Percentiles rank a stretch among this genome's conserved stretches.
These are phyloP conservation scores for Starmerella lactis-condensi DNA, from an alignment of 805 yeast species.

Conservation along the genomic window DNA sequence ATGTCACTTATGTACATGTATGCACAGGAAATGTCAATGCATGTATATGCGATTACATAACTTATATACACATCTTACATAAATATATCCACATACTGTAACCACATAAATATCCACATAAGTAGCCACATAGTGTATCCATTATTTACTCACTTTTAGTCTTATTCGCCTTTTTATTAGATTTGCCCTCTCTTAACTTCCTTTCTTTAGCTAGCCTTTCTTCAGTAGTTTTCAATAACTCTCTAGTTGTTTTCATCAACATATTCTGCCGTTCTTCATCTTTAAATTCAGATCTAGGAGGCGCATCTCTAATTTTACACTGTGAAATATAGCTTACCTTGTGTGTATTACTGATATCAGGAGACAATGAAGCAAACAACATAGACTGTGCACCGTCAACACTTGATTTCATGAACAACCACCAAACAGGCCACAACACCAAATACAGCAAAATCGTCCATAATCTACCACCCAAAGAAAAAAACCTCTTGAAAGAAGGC, in stretches of 20 bases:
- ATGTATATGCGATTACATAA: no score
- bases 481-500: slow-evolving; percentile 68
- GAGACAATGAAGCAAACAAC: slow-evolving; percentile 50
- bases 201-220: slow-evolving; percentile 52
- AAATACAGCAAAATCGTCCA: slow-evolving; percentile 42
- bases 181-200: slow-evolving; percentile 3
- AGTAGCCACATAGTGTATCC: no score
- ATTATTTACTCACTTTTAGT: slow-evolving; percentile 4
- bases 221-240: slow-evolving; percentile 42
- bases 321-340: slow-evolving; percentile 64
- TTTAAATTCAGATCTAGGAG: slow-evolving; percentile 44
- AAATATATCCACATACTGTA: no score
- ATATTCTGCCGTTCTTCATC: slow-evolving; percentile 42
- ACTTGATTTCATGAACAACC: slow-evolving; percentile 60
- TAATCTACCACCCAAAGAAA: slow-evolving; percentile 37
- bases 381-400: slow-evolving; percentile 65
- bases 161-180: slow-evolving; percentile 4
- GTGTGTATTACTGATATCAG: slow-evolving; percentile 40
- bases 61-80: no score
- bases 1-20: no score
- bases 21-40: no score
- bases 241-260: slow-evolving; percentile 44
- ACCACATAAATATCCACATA: no score
- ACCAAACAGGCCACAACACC: slow-evolving; percentile 61
- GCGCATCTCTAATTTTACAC: slow-evolving; percentile 33